These are phyloP conservation scores for Inga laurina DNA, from an alignment of 306 rosid species.

Conservation along the genomic window DNA sequence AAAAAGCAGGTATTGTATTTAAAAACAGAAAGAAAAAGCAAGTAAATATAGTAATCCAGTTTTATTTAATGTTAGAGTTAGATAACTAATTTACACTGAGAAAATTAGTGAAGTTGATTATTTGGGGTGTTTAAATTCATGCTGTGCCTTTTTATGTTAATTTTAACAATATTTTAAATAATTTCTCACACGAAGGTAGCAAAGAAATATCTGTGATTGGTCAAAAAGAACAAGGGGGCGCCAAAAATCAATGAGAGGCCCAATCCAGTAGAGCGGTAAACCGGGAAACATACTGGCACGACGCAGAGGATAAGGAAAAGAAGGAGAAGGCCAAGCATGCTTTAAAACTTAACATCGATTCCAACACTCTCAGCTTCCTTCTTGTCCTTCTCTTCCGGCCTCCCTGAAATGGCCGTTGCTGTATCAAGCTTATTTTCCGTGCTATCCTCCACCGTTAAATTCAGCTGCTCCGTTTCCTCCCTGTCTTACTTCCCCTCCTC, in stretches of 20 bases:
- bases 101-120: too few relatives aligned
- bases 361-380: neutral
- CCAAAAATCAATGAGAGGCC: conserved; percentile 21
- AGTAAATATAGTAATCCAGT: too few relatives aligned
- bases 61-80: too few relatives aligned
- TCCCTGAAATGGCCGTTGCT: conserved; percentile 60
- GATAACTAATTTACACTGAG: too few relatives aligned
- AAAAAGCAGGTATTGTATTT: too few relatives aligned
- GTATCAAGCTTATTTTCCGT: conserved; percentile 65
- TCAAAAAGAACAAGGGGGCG: conserved; percentile 14
- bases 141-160: neutral
- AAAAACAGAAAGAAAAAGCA: too few relatives aligned
- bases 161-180: too few relatives aligned
- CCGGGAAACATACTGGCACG: neutral
- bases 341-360: neutral
- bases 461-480: conserved; percentile 44
- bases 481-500: conserved; percentile 30
- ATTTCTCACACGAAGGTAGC: too few relatives aligned
- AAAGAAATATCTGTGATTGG: neutral
- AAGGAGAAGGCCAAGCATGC: neutral
- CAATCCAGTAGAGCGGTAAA: conserved; percentile 1
- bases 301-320: conserved; percentile 16
- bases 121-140: too few relatives aligned
- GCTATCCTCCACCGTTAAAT: conserved; percentile 52
- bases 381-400: neutral